phyloP scores from a whole-genome alignment of 2,329 filamentous ascomycete genomes.

The Podosphaera aphanis region DNA sequence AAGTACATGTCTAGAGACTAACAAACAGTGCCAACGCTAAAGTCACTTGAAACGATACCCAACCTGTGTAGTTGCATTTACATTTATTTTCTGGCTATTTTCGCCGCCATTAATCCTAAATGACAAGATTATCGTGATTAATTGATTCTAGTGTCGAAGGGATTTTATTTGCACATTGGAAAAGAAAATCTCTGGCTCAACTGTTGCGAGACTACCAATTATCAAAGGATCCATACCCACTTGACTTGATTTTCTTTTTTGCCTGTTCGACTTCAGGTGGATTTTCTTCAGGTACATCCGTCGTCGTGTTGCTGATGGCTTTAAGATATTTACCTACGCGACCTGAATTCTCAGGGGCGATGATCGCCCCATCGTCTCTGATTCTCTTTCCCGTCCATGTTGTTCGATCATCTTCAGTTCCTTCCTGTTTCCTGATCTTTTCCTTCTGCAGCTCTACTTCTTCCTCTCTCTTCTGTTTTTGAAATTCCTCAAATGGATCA shows the following conservation, averaged over 20 bases:
- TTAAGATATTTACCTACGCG: conserved; percentile 66
- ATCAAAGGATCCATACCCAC: conserved; percentile 89
- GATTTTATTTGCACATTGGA: too few relatives aligned
- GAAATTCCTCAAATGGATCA: conserved; percentile 87
- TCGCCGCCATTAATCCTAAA: too few relatives aligned
- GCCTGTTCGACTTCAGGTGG: conserved; percentile 42
- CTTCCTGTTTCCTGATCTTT: conserved; percentile 38
- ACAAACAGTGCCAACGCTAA: too few relatives aligned
- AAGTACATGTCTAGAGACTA: too few relatives aligned
- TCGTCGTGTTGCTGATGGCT: conserved; percentile 21
- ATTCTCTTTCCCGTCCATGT: conserved; percentile 96
- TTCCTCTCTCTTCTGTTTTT: conserved; percentile 49
- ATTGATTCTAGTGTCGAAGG: too few relatives aligned
- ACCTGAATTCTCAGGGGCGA: conserved; percentile 20
- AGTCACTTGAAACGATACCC: too few relatives aligned
- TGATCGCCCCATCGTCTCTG: conserved; percentile 37
- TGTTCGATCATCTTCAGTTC: conserved; percentile 65
- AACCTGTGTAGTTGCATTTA: too few relatives aligned
- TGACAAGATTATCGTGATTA: too few relatives aligned
- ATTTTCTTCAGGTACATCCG: conserved; percentile 32
- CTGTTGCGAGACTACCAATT: conserved; percentile 43
- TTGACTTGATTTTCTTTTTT: conserved; percentile 57
- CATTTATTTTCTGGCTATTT: too few relatives aligned
- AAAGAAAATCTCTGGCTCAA: too few relatives aligned
- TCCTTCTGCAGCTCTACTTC: conserved; percentile 31